phyloP scores from a whole-genome alignment of 495 filamentous ascomycete genomes.

The Chaetomium cochliodes region DNA sequence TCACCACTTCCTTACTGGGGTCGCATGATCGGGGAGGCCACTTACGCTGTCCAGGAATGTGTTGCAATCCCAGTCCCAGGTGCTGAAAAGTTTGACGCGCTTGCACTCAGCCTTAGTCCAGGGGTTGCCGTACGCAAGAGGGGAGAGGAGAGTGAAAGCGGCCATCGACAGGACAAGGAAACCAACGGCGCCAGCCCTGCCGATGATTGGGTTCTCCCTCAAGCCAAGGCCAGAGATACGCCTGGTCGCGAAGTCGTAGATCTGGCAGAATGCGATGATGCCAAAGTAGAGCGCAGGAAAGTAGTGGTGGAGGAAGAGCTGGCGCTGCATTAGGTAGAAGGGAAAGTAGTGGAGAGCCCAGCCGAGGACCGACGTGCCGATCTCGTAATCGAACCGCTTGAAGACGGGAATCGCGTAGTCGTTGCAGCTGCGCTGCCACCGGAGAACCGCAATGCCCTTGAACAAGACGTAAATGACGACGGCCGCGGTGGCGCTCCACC shows the following conservation, averaged over 20 bases:
- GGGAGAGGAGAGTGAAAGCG: slow-evolving; percentile 81
- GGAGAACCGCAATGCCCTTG: slow-evolving; percentile 82
- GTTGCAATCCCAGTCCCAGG: slow-evolving; percentile 98
- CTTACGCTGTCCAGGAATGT: slow-evolving; percentile 86
- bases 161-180: slow-evolving; percentile 71
- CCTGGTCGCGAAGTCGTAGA: slow-evolving; percentile 76
- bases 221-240: slow-evolving; percentile 68
- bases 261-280: slow-evolving; percentile 81
- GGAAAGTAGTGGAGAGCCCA: slow-evolving; percentile 97
- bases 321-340: slow-evolving; percentile 93
- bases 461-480: slow-evolving; percentile 75
- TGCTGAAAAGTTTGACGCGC: slow-evolving; percentile 77
- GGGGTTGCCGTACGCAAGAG: slow-evolving; percentile 85
- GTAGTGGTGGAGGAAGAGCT: slow-evolving; percentile 94
- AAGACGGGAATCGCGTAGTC: slow-evolving; percentile 81
- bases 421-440: slow-evolving; percentile 88
- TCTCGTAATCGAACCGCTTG: slow-evolving; percentile 96
- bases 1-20: slow-evolving; percentile 35
- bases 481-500: slow-evolving; percentile 86
- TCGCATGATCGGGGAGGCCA: slow-evolving; percentile 37
- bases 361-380: slow-evolving; percentile 83
- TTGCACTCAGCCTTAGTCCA: slow-evolving; percentile 89
- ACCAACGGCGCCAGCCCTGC: slow-evolving; percentile 62
- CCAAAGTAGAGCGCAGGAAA: slow-evolving; percentile 90
- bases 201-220: slow-evolving; percentile 67